Evolutionary conservation across 2,329 filamentous ascomycete genomes (phyloP), one percentile per base, ranked within the genome.

Genomic region (Aspergillus sp.): DNA sequence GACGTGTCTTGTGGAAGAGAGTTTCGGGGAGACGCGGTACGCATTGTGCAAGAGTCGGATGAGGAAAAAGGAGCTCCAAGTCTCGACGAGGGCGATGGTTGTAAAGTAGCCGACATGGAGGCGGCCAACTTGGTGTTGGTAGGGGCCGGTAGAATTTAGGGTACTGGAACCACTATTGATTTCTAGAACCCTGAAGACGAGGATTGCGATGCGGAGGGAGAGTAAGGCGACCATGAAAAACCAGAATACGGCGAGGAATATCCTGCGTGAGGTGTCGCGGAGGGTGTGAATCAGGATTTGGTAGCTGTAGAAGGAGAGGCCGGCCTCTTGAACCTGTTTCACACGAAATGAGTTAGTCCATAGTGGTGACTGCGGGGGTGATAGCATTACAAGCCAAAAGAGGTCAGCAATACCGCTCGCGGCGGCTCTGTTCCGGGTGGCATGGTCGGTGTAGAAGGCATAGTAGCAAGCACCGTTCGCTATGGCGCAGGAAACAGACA

Each of bases 251-350:
- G 31, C 50, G 45, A 54, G 46, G n/a, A 54, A 62, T 4, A 55
- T 23, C 23, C 30, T 9, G 30, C 60, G 60, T 5, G 50, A 30
- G 25, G n/a, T 53, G 19, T 46, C 31, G 23, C 46, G 50, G 28
- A 62, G 60, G 25, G 55, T 54, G 34, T 59, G 55, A 15, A 55
- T 48, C 23, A 62, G 34, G 28, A 62, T 59, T 23, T 59, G 60
- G 22, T 62, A 62, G 17, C 56, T 59, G 60, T 62, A 62, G n/a
- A 62, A 55, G 23, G 60, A 59, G 34, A 62, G 47, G 19, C 60
- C 60, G 25, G 34, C 55, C 17, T 62, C 60, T 55, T 62, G 60
- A 30, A 59, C 38, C 60, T 62, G n/a, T 30, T 22, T 8, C 28
- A 48, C 25, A 48, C 11, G 13, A 9, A 13, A 28, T 30, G 19